Evolutionary conservation across 257 asterid species (phyloP).

Genomic region (Solanum chmielewskii): DNA sequence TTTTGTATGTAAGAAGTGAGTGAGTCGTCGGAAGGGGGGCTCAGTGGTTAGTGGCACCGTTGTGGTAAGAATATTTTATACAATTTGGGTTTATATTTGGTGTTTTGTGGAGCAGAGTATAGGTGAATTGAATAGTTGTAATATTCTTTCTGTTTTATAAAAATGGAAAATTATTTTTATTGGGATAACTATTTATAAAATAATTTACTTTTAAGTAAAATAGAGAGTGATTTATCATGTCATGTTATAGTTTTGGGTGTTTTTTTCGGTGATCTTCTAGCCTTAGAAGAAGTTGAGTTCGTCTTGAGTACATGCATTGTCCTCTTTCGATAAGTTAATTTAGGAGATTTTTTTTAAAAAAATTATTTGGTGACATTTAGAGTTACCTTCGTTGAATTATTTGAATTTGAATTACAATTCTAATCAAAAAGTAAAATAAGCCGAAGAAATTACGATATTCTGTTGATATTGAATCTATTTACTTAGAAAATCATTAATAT

Average conservation of each 20-base stretch:
- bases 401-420: neutral
- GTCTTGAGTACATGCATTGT: neutral
- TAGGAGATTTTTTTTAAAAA: neutral
- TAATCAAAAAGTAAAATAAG: neutral
- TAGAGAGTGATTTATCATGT: neutral
- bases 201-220: neutral
- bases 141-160: neutral
- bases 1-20: neutral
- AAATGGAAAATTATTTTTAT: neutral
- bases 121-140: neutral
- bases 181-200: neutral
- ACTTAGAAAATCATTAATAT: neutral
- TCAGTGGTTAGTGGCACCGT: neutral
- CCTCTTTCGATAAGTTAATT: neutral
- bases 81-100: neutral
- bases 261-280: neutral
- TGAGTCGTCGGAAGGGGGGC: neutral
- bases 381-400: neutral
- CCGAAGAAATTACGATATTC: accelerated
- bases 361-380: neutral
- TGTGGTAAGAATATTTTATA: neutral
- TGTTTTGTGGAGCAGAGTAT: neutral
- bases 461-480: neutral
- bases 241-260: neutral
- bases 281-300: no score